Percentiles rank a stretch among this genome's conserved stretches.
These are phyloP conservation scores for Backusella tuberculispora DNA, from an alignment of 192 early-diverging fungal genomes.

Conservation along the genomic window DNA sequence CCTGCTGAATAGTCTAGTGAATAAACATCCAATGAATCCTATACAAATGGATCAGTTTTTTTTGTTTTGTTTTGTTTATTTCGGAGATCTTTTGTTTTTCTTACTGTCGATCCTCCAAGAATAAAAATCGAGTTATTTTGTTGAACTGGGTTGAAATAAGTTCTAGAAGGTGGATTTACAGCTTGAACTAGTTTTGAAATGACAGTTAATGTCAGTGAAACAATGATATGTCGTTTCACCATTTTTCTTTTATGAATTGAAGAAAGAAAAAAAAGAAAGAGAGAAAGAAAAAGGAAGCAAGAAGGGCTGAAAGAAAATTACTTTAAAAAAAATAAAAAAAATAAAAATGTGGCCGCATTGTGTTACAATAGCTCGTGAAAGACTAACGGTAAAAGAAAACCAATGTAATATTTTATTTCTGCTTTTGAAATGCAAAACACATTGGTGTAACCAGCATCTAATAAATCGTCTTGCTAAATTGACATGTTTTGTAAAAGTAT, in stretches of 20 bases:
- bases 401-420: conserved; percentile 8
- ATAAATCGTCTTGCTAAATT: neutral
- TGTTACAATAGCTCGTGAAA: conserved; percentile 18
- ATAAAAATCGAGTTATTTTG: conserved; percentile 9
- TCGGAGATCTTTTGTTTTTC: conserved; percentile 6
- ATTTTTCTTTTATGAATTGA: neutral
- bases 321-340: neutral
- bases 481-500: neutral
- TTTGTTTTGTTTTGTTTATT: neutral
- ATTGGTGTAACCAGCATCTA: neutral
- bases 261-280: neutral
- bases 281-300: neutral
- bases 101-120: conserved; percentile 14
- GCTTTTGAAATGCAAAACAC: neutral
- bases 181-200: conserved; percentile 5
- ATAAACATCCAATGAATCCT: neutral
- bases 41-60: neutral
- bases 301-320: neutral
- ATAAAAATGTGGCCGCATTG: neutral
- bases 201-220: conserved; percentile 4
- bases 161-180: neutral
- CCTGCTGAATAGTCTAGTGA: neutral
- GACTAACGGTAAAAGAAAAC: conserved; percentile 11
- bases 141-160: neutral
- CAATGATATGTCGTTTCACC: conserved; percentile 5